Conservation (phyloP, 2,329 filamentous ascomycete species). For the Geosmithia flava region DNA sequence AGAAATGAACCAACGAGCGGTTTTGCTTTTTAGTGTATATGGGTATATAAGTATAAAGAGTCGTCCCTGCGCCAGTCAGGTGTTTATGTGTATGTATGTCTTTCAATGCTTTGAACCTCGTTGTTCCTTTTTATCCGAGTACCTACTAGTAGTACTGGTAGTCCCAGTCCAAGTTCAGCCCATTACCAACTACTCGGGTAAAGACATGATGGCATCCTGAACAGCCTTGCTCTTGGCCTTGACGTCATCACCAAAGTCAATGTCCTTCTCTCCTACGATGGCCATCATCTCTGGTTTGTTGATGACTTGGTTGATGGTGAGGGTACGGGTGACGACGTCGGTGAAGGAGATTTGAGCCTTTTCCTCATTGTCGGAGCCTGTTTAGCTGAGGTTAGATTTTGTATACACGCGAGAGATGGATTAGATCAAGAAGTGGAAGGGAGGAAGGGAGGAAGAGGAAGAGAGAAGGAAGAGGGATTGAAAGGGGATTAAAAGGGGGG, state of each 20-base stretch:
- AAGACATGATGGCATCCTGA: constrained; percentile 6
- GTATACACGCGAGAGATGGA: neutral
- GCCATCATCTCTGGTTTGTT: constrained; percentile 13
- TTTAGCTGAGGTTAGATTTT: neutral
- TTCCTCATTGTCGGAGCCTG: constrained; percentile 2
- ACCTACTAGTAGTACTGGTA: too few species aligned
- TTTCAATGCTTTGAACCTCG: neutral
- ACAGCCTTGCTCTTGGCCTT: constrained; percentile 13
- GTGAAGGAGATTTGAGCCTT: constrained; percentile 8
- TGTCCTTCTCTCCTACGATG: constrained; percentile 16
- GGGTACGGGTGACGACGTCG: constrained; percentile 16
- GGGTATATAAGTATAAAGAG: neutral
- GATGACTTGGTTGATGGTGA: constrained; percentile 19
- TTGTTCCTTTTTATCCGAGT: neutral
- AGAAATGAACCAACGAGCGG: neutral
- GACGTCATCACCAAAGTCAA: constrained; percentile 16
- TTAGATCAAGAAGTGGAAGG: neutral
- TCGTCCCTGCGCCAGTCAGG: too few species aligned
- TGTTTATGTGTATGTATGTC: neutral
- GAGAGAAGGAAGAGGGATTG: neutral
- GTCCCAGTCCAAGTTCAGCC: neutral
- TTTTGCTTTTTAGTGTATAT: neutral
- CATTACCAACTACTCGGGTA: too few species aligned
- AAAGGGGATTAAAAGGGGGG: neutral
- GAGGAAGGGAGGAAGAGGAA: neutral